Evolutionary conservation across 2,329 filamentous ascomycete genomes (phyloP).

Genomic region (Aspergillus transmontanensis): DNA sequence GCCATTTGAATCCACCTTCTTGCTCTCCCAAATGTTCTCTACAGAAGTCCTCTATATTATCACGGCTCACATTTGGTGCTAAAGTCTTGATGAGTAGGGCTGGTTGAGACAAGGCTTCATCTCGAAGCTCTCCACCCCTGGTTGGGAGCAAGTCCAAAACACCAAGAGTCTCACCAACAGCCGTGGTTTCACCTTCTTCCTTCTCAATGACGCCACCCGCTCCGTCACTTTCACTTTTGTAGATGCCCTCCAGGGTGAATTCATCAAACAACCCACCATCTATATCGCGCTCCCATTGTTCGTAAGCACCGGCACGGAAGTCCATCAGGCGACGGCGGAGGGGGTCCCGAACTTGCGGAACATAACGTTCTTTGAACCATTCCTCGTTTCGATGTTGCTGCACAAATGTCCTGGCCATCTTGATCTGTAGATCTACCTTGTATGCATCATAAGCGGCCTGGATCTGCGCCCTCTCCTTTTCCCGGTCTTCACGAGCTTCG

Average conservation of each 20-base stretch:
- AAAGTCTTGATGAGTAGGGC: slow-evolving; percentile 98
- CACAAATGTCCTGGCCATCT: slow-evolving; percentile 87
- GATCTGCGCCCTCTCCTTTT: slow-evolving; percentile 64
- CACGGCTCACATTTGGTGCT: slow-evolving; percentile 89
- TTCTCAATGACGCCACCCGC: slow-evolving; percentile 84
- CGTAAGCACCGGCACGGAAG: slow-evolving; percentile 76
- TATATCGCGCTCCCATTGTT: slow-evolving; percentile 86
- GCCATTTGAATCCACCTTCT: slow-evolving; percentile 90
- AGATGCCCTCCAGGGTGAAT: slow-evolving; percentile 89
- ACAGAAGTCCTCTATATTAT: slow-evolving; percentile 91
- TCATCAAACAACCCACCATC: slow-evolving; percentile 87
- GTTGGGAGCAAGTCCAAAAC: slow-evolving; percentile 88
- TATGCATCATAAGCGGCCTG: slow-evolving; percentile 67
- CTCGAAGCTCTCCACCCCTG: slow-evolving; percentile 80
- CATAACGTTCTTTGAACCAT: slow-evolving; percentile 96
- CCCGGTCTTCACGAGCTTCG: slow-evolving; percentile 63
- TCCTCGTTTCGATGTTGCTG: slow-evolving; percentile 91
- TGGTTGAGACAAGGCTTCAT: slow-evolving; percentile 85
- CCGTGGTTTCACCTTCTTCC: slow-evolving; percentile 91
- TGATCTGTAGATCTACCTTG: slow-evolving; percentile 66
- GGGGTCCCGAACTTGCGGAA: slow-evolving; percentile 75
- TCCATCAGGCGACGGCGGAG: slow-evolving; percentile 77
- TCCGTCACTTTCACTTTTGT: slow-evolving; percentile 89
- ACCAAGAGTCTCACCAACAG: slow-evolving; percentile 87
- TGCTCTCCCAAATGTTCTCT: slow-evolving; percentile 90